A percentile compares a stretch with the other conserved stretches of the same genome.
phyloP scores from a whole-genome alignment of 2,329 filamentous ascomycete genomes.

The Chaetomium olivaceum region DNA sequence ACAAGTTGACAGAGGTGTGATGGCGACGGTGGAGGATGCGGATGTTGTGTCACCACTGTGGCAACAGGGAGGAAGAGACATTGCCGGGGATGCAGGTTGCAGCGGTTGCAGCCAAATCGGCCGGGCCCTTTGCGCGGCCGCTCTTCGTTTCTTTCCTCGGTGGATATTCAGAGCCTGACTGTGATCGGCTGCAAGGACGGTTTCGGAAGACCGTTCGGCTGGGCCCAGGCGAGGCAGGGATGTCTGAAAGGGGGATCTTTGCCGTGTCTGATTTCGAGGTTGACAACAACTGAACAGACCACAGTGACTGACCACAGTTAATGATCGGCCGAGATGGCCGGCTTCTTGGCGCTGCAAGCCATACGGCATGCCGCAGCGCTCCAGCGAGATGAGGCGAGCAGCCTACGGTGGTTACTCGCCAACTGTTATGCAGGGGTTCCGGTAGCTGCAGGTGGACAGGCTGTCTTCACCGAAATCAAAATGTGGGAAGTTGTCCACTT shows the following conservation, averaged over 20 bases:
- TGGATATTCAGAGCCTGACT: not conserved
- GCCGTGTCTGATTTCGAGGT: not conserved
- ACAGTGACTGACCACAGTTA: not conserved
- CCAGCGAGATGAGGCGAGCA: constrained; percentile 11
- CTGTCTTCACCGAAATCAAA: constrained; percentile 3
- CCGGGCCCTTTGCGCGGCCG: not conserved
- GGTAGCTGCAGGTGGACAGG: constrained; percentile 5
- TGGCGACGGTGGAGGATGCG: not conserved
- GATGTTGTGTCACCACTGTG: not conserved
- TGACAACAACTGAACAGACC: not conserved
- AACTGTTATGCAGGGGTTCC: not conserved
- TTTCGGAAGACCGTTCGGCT: not conserved
- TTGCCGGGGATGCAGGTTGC: not conserved
- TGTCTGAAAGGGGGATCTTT: not conserved
- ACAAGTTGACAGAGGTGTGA: not conserved
- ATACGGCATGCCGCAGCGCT: constrained; percentile 1
- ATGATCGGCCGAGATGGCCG: not conserved
- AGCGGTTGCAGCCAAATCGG: not conserved
- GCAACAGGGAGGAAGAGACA: not conserved
- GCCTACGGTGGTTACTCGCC: not conserved
- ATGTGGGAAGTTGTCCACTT: not conserved
- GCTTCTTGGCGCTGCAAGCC: constrained; percentile 7
- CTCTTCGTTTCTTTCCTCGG: not conserved
- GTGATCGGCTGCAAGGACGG: not conserved
- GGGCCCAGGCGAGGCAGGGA: not conserved